phyloP scores from a whole-genome alignment of 2,329 filamentous ascomycete species.

The Laburnicola sp. region DNA sequence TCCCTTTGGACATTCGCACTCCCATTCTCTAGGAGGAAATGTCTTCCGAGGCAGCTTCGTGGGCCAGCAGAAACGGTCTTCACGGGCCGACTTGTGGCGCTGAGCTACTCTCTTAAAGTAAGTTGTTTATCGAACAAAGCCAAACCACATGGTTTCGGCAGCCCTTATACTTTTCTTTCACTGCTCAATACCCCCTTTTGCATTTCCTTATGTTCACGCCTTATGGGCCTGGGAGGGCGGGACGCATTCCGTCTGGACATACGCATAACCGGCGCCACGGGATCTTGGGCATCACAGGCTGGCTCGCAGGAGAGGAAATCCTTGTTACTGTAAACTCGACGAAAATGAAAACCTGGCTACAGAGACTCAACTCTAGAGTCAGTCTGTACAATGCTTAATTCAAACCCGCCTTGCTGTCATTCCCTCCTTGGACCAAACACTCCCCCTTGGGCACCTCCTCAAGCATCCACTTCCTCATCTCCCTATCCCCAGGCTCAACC shows the following conservation, averaged over 20 bases:
- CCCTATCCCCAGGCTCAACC: slow-evolving; percentile 4
- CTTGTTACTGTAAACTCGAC: too few relatives aligned
- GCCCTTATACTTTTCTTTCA: neutral
- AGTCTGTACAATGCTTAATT: neutral
- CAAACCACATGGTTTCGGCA: too few relatives aligned
- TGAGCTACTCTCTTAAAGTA: slow-evolving; percentile 13
- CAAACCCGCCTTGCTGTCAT: neutral
- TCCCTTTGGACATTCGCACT: slow-evolving; percentile 30
- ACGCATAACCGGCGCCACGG: slow-evolving; percentile 4
- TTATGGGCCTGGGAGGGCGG: neutral
- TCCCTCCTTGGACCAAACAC: neutral
- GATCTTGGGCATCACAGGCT: neutral
- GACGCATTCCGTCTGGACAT: neutral
- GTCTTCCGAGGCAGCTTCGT: slow-evolving; percentile 35
- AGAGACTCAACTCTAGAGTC: neutral
- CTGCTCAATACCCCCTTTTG: slow-evolving; percentile 9
- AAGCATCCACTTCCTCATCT: slow-evolving; percentile 3
- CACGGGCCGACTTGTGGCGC: slow-evolving; percentile 42
- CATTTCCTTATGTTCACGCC: neutral
- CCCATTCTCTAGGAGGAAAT: slow-evolving; percentile 30
- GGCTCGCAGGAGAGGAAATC: neutral
- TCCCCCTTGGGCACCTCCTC: slow-evolving; percentile 3
- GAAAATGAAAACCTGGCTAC: too few relatives aligned
- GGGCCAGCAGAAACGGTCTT: slow-evolving; percentile 40
- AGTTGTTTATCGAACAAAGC: too few relatives aligned